These are phyloP conservation scores for Durotheca rogersii DNA, from an alignment of 495 filamentous ascomycete species.

Conservation along the genomic window DNA sequence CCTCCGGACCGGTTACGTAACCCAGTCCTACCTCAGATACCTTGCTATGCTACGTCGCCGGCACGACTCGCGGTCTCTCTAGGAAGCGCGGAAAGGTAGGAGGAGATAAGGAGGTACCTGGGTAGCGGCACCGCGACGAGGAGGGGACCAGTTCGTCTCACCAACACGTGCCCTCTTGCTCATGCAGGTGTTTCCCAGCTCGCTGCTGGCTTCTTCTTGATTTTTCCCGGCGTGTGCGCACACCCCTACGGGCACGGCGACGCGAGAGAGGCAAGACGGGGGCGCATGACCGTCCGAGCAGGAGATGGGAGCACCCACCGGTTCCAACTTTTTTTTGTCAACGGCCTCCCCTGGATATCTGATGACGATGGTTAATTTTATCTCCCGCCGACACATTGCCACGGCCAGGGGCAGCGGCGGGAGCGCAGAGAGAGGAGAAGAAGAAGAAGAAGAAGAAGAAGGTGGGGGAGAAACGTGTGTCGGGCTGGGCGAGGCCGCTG, in stretches of 20 bases:
- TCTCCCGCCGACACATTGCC: no score
- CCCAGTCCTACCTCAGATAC: no score
- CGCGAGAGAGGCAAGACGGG: not conserved
- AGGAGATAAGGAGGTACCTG: no score
- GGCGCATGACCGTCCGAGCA: not conserved
- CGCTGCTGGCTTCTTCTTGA: not conserved
- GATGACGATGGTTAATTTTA: no score
- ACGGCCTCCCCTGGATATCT: no score
- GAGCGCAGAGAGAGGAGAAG: not conserved
- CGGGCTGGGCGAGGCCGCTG: slow-evolving; percentile 21
- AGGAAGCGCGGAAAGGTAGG: no score
- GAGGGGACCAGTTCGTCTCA: not conserved
- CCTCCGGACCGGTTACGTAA: no score
- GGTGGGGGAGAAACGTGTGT: slow-evolving; percentile 4
- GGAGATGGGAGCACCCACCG: not conserved
- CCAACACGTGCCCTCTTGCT: not conserved
- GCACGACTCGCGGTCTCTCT: no score
- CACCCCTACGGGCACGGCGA: not conserved
- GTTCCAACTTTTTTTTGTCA: no score
- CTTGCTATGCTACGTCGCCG: no score
- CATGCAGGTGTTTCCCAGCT: no score
- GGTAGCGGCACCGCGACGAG: no score
- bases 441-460: not conserved
- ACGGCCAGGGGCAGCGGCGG: not conserved
- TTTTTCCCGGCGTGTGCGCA: not conserved